Percentiles rank a stretch among this genome's conserved stretches.
These are phyloP conservation scores for Pseudognaphalium luteoalbum DNA, from an alignment of 129 eudicot genomes.

Conservation along the genomic window DNA sequence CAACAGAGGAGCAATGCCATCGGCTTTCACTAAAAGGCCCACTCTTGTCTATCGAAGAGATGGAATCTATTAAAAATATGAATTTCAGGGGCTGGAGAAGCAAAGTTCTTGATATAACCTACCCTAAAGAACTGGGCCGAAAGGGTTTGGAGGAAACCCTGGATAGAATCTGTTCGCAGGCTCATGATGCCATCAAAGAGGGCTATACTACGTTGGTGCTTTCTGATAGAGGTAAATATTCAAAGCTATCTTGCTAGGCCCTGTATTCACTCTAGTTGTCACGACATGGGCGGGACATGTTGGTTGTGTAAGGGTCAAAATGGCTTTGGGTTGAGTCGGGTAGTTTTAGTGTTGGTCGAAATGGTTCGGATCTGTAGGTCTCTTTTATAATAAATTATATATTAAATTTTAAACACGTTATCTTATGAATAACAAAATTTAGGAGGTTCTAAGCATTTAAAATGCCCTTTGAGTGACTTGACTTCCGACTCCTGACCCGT, in stretches of 20 bases:
- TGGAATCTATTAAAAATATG: slow-evolving; percentile 94
- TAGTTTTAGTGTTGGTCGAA: background rate
- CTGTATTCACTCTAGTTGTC: background rate
- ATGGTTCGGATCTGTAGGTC: background rate
- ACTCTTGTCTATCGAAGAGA: slow-evolving; percentile 75
- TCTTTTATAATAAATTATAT: background rate
- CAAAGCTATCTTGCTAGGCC: background rate
- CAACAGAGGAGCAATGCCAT: slow-evolving; percentile 93
- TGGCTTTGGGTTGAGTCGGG: background rate
- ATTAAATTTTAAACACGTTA: background rate
- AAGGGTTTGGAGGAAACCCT: slow-evolving; percentile 93
- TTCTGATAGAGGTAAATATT: slow-evolving; percentile 84
- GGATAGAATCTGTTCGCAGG: slow-evolving; percentile 79
- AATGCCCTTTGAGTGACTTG: background rate
- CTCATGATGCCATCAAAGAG: slow-evolving; percentile 80
- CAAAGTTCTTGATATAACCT: slow-evolving; percentile 90
- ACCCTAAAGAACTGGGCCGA: slow-evolving; percentile 62
- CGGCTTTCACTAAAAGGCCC: slow-evolving; percentile 96
- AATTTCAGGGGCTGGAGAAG: slow-evolving; percentile 95
- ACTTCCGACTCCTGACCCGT: background rate
- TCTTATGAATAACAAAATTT: background rate
- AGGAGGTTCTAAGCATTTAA: background rate
- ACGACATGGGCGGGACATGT: background rate
- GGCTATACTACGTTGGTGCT: slow-evolving; percentile 86
- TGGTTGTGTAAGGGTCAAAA: background rate